Base-by-base conservation (phyloP, 2,329 filamentous ascomycete genomes). In the Microcyclosporella mali region DNA sequence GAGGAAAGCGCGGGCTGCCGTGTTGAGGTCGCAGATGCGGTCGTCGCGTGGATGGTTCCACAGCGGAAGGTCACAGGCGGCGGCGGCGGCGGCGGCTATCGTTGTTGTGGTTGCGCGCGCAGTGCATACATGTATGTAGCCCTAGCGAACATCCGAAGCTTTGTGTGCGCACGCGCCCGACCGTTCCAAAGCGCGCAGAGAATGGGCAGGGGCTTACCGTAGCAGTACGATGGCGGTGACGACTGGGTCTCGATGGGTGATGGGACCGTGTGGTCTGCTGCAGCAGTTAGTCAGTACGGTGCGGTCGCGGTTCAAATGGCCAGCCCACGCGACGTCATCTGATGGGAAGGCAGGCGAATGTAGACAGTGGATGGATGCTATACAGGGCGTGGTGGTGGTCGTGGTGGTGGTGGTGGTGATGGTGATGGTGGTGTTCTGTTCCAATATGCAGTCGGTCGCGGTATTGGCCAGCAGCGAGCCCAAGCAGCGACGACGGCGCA, bases 11-110 rank as follows among this genome's bases (percentile, higher is more conserved):
- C 37, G 27, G 14, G 32, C 32, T 25, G 43, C 25, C 30, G 41
- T 19, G 18, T 33, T 32, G 28, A 17, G 27, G 15, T 43, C 21
- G 30, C 27, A 38, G 27, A 25, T 18, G 47, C 34, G 32, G 32
- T 21, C 19, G 33, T 47, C 38, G 38, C 42, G 35, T 42, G 42
- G 40, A 7, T 18, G 37, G 21, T 33, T 29, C 7, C 32, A 41
- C 43, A 37, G 34, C 37, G 37, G 21, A n/a, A 18, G 16, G 28
- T 17, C 15, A 16, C 19, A 25, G 15, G 14, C 30, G 34, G 31
- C 25, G 18, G 21, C 29, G 18, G 10, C 34, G 15, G 32, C 27
- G 25, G 9, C 27, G 14, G 37, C 17, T n/a, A n/a, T 32, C 14
- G 14, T 34, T 34, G 33, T 17, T 34, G 33, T 16, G 6, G 33